These are phyloP conservation scores for Russula ochroleuca DNA, from an alignment of 768 basidiomycete genomes.

Conservation along the genomic window DNA sequence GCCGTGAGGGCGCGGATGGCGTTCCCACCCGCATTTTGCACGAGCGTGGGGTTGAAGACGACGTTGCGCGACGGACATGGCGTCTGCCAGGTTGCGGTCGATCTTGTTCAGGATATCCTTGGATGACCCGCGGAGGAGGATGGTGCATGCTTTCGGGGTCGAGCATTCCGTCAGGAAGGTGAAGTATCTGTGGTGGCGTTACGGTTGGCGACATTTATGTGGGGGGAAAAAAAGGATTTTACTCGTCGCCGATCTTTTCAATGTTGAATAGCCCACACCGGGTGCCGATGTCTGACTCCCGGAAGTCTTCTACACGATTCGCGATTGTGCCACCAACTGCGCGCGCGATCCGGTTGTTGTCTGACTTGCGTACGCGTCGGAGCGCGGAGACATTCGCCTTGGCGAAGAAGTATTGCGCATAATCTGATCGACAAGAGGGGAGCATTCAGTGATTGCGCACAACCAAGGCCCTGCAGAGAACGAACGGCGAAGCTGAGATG, in stretches of 20 bases:
- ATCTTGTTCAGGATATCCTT: slow-evolving; percentile 99
- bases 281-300: slow-evolving; percentile 88
- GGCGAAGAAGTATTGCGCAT: slow-evolving; percentile 86
- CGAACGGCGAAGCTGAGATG: slow-evolving; percentile 73
- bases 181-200: slow-evolving; percentile 99
- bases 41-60: slow-evolving; percentile 87
- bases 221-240: slow-evolving; percentile 24
- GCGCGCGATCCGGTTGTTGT: slow-evolving; percentile 97
- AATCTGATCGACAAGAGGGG: slow-evolving; percentile 52
- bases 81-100: slow-evolving; percentile 95
- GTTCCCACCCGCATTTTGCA: slow-evolving; percentile 95
- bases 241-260: slow-evolving; percentile 97
- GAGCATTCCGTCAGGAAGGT: slow-evolving; percentile 92
- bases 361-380: slow-evolving; percentile 96
- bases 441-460: neutral
- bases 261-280: slow-evolving; percentile 94
- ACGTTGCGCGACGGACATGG: slow-evolving; percentile 98
- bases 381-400: slow-evolving; percentile 89
- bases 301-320: slow-evolving; percentile 91
- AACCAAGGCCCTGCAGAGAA: neutral
- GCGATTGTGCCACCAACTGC: slow-evolving; percentile 96
- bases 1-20: slow-evolving; percentile 91
- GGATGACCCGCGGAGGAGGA: slow-evolving; percentile 93
- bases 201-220: no score
- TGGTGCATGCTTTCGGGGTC: slow-evolving; percentile 93